Base-by-base conservation (phyloP, 2,329 filamentous ascomycete species). In the Pseudogymnoascus sp. region DNA sequence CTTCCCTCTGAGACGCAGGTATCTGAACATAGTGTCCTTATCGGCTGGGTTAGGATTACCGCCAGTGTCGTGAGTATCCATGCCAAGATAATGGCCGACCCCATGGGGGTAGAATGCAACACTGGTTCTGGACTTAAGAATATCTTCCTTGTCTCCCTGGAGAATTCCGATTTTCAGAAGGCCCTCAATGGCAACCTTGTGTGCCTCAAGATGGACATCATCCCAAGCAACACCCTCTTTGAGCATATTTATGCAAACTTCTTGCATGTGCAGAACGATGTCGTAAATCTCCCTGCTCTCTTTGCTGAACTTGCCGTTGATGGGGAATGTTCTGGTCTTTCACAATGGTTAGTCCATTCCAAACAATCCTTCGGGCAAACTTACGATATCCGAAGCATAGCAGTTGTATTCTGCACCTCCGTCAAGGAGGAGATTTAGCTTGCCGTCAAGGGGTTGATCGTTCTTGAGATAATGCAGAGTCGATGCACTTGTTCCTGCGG, bases 41-140 rank as follows among this genome's bases (percentile, higher is more conserved):
- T 99, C 94, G 7, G 79, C 78, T 68, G 89, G 90, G 73, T 92
- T 88, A 36, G 89, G 80, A 71, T 91, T 86, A 20, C 89, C 90
- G 63, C 88, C 89, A 0, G 86, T 89, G 70, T 97, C 92, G 72
- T 97, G 92, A 1, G 91, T 95, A 72, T 97, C 92, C 81, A 97
- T 87, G 64, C 92, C 92, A 8, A 97, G 78, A 72, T 96, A 93
- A 74, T 97, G 92, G 0, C 92, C 92, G 1, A 97, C 77, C 0
- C 92, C 92, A 72, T 97, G 92, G 1, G 92, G 92, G 70, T 96
- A 90, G 77, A 97, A 97, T 1, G 91, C 92, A 22, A 88, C 85
- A 69, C 89, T 93, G n/a, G 91, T 90, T 61, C 91, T 82, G 43
- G 83, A 84, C 66, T 85, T 81, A 63, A 95, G 82, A 22, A 97